Evolutionary conservation across 108 stramenopile species (phyloP).

Genomic region (Discostella stelligeroides): DNA sequence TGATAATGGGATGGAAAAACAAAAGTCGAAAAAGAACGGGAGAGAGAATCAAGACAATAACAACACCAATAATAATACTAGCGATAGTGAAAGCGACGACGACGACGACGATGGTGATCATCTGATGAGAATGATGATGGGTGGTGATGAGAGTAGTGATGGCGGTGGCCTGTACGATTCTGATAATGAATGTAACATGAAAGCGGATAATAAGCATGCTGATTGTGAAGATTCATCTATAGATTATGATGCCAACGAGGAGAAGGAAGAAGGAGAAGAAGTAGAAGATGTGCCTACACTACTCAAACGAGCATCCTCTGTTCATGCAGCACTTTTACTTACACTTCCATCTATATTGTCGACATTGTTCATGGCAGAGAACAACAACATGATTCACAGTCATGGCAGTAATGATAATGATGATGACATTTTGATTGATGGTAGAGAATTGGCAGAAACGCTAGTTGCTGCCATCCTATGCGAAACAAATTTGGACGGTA

Average conservation of each 20-base stretch:
- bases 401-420: background rate
- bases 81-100: slow-evolving; percentile 4
- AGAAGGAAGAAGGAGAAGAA: slow-evolving; percentile 3
- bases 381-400: too few relatives aligned
- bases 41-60: too few relatives aligned
- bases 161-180: slow-evolving; percentile 34
- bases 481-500: too few relatives aligned
- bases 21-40: too few relatives aligned
- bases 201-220: too few relatives aligned
- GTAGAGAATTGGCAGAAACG: background rate
- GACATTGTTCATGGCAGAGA: background rate
- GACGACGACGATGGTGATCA: slow-evolving; percentile 30
- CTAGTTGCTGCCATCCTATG: background rate
- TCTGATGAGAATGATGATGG: slow-evolving; percentile 23
- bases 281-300: slow-evolving; percentile 38
- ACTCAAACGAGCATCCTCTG: slow-evolving; percentile 41
- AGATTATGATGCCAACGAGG: background rate
- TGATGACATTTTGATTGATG: background rate
- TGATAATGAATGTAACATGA: too few relatives aligned
- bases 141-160: too few relatives aligned
- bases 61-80: too few relatives aligned
- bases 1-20: too few relatives aligned
- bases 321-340: slow-evolving; percentile 40
- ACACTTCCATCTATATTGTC: background rate
- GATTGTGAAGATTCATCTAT: slow-evolving; percentile 2